phyloP scores from a whole-genome alignment of 345 rosid species.

The Orychophragmus violaceus region DNA sequence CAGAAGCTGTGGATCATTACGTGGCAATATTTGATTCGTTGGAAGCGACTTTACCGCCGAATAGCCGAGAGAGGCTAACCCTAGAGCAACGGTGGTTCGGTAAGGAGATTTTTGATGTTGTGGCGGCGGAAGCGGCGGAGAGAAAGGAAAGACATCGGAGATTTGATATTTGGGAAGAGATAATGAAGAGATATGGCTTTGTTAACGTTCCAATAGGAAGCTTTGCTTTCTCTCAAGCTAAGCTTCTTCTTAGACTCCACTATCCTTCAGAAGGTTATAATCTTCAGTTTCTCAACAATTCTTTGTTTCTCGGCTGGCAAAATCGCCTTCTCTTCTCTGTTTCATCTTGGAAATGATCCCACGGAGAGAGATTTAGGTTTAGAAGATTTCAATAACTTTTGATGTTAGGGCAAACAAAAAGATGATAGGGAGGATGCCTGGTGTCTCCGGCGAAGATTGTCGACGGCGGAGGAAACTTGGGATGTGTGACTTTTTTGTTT shows the following conservation, averaged over 20 bases:
- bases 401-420: constrained; percentile 17
- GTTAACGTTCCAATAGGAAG: constrained; percentile 65
- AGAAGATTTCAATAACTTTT: not conserved
- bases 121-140: constrained; percentile 53
- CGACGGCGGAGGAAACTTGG: constrained; percentile 24
- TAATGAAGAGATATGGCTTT: constrained; percentile 62
- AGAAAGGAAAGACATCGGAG: constrained; percentile 61
- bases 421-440: constrained; percentile 15
- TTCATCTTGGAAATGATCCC: constrained; percentile 68
- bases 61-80: constrained; percentile 68
- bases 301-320: constrained; percentile 80
- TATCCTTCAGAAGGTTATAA: constrained; percentile 94
- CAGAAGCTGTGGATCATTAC: constrained; percentile 82
- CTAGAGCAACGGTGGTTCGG: constrained; percentile 91
- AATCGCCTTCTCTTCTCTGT: constrained; percentile 80
- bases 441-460: constrained; percentile 22
- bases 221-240: constrained; percentile 84
- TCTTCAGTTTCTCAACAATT: constrained; percentile 57
- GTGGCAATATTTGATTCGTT: constrained; percentile 69
- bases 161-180: constrained; percentile 68
- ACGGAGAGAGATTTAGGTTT: not conserved
- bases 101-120: constrained; percentile 66
- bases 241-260: constrained; percentile 82
- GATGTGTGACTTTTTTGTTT: constrained; percentile 27
- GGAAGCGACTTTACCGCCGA: constrained; percentile 90